A percentile compares a stretch with the other conserved stretches of the same genome.
These are phyloP conservation scores for Trichoderma pleuroti DNA, from an alignment of 2,329 filamentous ascomycete genomes.

Conservation along the genomic window DNA sequence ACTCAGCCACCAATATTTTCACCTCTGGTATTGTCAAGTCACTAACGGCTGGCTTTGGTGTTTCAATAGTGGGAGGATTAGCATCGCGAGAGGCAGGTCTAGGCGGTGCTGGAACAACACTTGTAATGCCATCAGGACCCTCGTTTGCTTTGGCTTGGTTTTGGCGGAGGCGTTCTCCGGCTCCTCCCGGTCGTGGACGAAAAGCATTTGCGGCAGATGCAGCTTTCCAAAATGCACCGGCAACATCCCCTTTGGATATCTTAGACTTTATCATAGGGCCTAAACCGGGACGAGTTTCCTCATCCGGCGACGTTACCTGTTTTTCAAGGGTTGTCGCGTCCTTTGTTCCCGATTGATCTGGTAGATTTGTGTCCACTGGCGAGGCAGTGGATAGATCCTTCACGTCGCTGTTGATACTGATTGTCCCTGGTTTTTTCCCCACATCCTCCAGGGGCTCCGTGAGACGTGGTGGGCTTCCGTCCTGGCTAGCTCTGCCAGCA, in stretches of 20 bases:
- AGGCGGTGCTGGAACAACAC: conserved; percentile 77
- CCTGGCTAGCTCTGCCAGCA: conserved; percentile 33
- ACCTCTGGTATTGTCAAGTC: conserved; percentile 51
- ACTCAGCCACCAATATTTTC: conserved; percentile 51
- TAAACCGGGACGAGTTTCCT: conserved; percentile 65
- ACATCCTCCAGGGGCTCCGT: conserved; percentile 15
- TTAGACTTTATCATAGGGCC: conserved; percentile 89
- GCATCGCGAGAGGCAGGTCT: conserved; percentile 42
- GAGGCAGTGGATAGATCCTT: background rate
- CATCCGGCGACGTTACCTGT: conserved; percentile 21
- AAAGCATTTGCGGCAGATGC: conserved; percentile 57
- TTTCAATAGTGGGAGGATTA: conserved; percentile 26
- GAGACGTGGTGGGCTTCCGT: conserved; percentile 24
- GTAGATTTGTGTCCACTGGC: background rate
- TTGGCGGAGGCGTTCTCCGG: conserved; percentile 71
- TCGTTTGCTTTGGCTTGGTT: conserved; percentile 55
- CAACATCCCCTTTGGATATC: conserved; percentile 67
- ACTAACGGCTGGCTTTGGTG: conserved; percentile 32
- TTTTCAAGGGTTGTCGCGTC: background rate
- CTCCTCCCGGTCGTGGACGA: conserved; percentile 83
- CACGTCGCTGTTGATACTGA: background rate
- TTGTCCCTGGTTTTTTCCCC: background rate
- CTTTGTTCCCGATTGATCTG: background rate
- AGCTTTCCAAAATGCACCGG: conserved; percentile 74
- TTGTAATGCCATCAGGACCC: conserved; percentile 84